These are phyloP conservation scores for Fagus crenata DNA, from an alignment of 306 rosid species.

Conservation along the genomic window DNA sequence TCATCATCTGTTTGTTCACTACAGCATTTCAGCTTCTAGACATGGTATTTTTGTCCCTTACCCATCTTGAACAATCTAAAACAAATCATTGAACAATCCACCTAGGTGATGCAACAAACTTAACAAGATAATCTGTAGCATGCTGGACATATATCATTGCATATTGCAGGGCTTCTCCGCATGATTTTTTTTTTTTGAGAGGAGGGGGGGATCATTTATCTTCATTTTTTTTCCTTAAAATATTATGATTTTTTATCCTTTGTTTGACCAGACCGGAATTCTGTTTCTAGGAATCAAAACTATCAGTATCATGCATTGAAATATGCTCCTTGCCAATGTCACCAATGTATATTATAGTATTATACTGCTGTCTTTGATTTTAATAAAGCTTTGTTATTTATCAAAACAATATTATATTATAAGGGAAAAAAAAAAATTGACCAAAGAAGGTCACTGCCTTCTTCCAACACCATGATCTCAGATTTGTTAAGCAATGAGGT, in stretches of 20 bases:
- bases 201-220: background rate
- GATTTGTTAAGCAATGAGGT: background rate
- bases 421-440: background rate
- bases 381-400: no score
- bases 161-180: background rate
- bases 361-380: no score
- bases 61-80: no score
- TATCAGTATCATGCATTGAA: background rate
- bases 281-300: background rate
- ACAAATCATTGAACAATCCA: background rate
- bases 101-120: background rate
- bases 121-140: background rate
- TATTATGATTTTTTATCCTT: background rate
- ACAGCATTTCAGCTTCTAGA: background rate
- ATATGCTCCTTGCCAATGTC: background rate
- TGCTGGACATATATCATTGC: background rate
- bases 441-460: background rate
- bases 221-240: background rate
- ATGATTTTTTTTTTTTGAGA: background rate
- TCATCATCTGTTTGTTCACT: background rate
- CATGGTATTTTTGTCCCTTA: no score
- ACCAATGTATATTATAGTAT: background rate
- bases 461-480: background rate
- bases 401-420: background rate
- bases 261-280: background rate